Evolutionary conservation across 108 stramenopile genomes (phyloP), one percentile per base, ranked within the genome.

Genomic region (Aurantiochytrium sp.): DNA sequence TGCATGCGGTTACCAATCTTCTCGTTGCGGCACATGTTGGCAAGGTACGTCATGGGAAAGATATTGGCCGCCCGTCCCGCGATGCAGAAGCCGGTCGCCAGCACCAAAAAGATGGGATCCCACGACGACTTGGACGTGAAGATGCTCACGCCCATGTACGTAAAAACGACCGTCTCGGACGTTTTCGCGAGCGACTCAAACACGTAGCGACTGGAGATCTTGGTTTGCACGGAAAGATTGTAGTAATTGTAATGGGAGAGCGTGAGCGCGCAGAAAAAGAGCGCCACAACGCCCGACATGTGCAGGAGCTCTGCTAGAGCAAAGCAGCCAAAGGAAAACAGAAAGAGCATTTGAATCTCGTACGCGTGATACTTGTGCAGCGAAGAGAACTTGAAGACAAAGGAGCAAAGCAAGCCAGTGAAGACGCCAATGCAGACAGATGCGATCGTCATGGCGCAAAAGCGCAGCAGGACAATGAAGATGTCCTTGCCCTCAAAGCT

Each of bases 61-160:
- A 97, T 97, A 90, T 99, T 97, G 87, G 94, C 89, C 18, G 95
- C 91, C 47, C 98, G 91, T 5, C 94, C 97, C 18, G 97, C 55
- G 72, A 96, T 87, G 88, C 98, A 99, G 90, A 96, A 96, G 5
- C 94, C 25, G 76, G 98, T 87, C 2, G 95, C 97, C 72, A 96
- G 87, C 0, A 96, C 58, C 5, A 95, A 91, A 92, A 98, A 97
- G 28, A 87, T 19, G 29, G 95, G 49, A 89, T 97, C 93, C 93
- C 94, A 97, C 44, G 94, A 47, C 90, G 96, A 97, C 14, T 93
- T 89, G 12, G 96, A 96, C 6, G 97, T 99, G 88, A 98, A 99
- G 21, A 99, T 94, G 45, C 94, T 95, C 97, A 99, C 95, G 5
- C 98, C 98, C 97, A 99, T 98, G 93, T 99, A 99, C 18, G 97